These are phyloP conservation scores for Cenococcum geophilum DNA, from an alignment of 495 filamentous ascomycete genomes.

Conservation along the genomic window DNA sequence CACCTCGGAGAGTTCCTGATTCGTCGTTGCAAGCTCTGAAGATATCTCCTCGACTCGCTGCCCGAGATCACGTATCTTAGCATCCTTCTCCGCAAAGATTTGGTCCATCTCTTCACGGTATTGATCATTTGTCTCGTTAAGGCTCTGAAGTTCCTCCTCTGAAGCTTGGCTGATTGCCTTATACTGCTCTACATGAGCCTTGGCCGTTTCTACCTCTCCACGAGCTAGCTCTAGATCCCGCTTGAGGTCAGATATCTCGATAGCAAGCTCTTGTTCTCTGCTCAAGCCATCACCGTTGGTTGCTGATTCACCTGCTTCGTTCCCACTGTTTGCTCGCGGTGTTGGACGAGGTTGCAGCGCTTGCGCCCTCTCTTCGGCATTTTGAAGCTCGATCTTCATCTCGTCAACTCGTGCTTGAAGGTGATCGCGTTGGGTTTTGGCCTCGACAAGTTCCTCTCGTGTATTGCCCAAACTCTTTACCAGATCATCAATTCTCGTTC, in stretches of 20 bases:
- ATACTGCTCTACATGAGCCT: slow-evolving; percentile 76
- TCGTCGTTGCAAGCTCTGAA: slow-evolving; percentile 69
- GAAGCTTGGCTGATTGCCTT: slow-evolving; percentile 78
- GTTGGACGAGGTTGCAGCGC: slow-evolving; percentile 70
- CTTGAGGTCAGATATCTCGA: slow-evolving; percentile 78
- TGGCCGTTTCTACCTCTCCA: slow-evolving; percentile 70
- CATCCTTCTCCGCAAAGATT: slow-evolving; percentile 64
- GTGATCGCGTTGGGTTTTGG: slow-evolving; percentile 81
- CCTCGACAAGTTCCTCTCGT: slow-evolving; percentile 74
- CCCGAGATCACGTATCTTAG: slow-evolving; percentile 68
- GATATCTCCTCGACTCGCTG: slow-evolving; percentile 76
- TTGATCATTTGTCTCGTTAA: slow-evolving; percentile 75
- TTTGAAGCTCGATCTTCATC: slow-evolving; percentile 75
- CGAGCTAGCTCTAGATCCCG: slow-evolving; percentile 69
- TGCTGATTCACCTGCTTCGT: slow-evolving; percentile 36
- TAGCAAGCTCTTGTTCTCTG: slow-evolving; percentile 76
- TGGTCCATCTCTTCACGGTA: slow-evolving; percentile 79
- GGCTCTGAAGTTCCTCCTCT: slow-evolving; percentile 79
- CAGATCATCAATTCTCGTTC: slow-evolving; percentile 85
- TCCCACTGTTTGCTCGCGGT: slow-evolving; percentile 43
- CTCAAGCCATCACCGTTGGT: slow-evolving; percentile 49
- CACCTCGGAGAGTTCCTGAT: slow-evolving; percentile 67
- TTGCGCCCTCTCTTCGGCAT: slow-evolving; percentile 76
- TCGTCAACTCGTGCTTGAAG: slow-evolving; percentile 83
- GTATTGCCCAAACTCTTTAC: slow-evolving; percentile 66